Conservation (phyloP, 768 basidiomycete species). For the Auriscalpium orientale region DNA sequence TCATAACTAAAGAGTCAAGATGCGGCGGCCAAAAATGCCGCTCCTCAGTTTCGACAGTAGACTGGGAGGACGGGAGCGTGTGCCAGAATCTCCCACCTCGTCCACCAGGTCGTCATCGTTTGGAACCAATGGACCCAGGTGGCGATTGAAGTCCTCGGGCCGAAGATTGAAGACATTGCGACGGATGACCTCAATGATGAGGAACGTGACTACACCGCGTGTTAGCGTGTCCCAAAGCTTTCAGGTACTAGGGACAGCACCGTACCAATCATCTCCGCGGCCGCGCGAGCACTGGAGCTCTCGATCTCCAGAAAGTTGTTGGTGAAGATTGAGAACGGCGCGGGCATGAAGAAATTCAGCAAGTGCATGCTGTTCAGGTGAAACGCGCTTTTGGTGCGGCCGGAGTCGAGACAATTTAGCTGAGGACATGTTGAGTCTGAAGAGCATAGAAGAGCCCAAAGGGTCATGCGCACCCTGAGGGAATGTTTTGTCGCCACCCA, state of each 20-base stretch:
- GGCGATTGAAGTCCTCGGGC: slow-evolving; percentile 7
- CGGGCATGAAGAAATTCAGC: not conserved
- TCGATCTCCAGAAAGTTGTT: slow-evolving; percentile 3
- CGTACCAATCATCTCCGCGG: slow-evolving; percentile 12
- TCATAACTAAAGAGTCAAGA: too few species aligned
- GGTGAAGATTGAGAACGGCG: slow-evolving; percentile 4
- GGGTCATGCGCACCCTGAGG: slow-evolving; percentile 3
- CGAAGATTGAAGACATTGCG: slow-evolving; percentile 10
- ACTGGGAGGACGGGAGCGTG: too few species aligned
- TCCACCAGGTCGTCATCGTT: too few species aligned
- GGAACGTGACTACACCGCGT: slow-evolving; percentile 5
- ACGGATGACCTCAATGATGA: slow-evolving; percentile 13
- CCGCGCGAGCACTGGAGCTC: slow-evolving; percentile 1
- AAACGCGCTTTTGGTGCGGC: slow-evolving; percentile 4
- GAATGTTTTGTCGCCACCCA: slow-evolving; percentile 10
- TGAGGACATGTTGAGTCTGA: not conserved
- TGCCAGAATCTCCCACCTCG: too few species aligned
- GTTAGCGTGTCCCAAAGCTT: not conserved
- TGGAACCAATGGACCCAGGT: slow-evolving; percentile 4
- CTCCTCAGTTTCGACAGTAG: too few species aligned
- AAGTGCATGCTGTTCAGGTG: slow-evolving; percentile 7
- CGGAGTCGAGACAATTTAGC: slow-evolving; percentile 6
- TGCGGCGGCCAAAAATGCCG: too few species aligned
- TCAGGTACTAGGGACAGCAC: not conserved
- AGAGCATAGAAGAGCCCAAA: not conserved